Base-by-base conservation (phyloP, 768 basidiomycete species). In the Tubosaeta sp. region DNA sequence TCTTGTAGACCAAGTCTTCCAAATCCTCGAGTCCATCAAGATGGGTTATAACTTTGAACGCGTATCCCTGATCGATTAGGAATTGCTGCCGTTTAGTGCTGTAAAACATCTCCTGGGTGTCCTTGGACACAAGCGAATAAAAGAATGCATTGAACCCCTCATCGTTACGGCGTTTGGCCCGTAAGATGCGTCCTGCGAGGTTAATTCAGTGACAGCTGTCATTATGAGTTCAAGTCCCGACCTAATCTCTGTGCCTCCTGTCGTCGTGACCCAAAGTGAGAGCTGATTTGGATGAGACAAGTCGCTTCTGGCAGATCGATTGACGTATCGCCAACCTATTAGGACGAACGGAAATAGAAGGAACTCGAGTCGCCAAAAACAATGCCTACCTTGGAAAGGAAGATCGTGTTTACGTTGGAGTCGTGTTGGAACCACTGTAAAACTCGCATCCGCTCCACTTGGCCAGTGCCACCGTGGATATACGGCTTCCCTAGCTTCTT, bases 71-170 rank as follows among this genome's bases (percentile, higher is more conserved):
- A 66, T 99, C 96, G 63, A 99, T 95, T 59, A 99, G 74, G 73
- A 99, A 99, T 64, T 97, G 94, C 64, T 98, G 96, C 14, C 96
- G 84, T 72, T 99, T 99, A 3, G 96, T 95, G 67, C 91, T 94
- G 77, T 97, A 99, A 71, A 86, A 99, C 93, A 98, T 98, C 72
- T 98, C 96, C 64, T 96, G 93, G 4, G 95, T 99, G 71, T 97
- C 95, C 70, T 96, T 96, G 22, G 94, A 97, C 30, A 99, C 96
- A 7, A 99, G 83, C 29, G 96, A 97, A 69, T 99, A 99, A 73
- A 99, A 99, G 74, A 98, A 99, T 21, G 96, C 96, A 57, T 99
- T 99, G 75, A 99, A 99, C 1, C 96, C 96, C 71, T 98, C 96
- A 62, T 99, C 96, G 64, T 99, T 99, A 56, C 96, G 80, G 52